phyloP scores from a whole-genome alignment of 2,329 filamentous ascomycete species.

The Alternaria atra region DNA sequence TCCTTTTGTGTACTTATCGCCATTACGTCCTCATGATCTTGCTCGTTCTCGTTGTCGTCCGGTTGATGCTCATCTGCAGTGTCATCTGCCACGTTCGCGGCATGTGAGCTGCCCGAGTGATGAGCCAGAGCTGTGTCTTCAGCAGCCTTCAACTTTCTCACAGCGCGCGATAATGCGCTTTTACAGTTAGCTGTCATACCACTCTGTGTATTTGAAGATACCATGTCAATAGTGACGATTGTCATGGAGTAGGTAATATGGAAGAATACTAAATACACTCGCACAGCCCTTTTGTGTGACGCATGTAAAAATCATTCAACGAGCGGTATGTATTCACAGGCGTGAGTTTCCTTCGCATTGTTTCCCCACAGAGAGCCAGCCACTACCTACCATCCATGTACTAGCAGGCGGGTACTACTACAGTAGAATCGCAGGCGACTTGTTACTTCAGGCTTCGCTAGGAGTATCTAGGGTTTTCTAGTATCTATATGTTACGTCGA shows the following conservation, averaged over 20 bases:
- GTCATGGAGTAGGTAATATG: background rate
- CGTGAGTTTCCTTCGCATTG: background rate
- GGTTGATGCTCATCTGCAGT: conserved; percentile 2
- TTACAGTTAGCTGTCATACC: background rate
- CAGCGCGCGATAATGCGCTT: background rate
- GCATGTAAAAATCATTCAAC: background rate
- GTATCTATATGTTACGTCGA: background rate
- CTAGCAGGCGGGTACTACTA: background rate
- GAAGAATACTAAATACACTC: background rate
- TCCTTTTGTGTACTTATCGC: background rate
- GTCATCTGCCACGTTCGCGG: background rate
- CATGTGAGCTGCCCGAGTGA: background rate
- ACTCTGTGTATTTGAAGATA: background rate
- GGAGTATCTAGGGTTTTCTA: background rate
- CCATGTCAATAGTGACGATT: background rate
- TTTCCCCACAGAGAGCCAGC: background rate
- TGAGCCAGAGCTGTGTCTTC: background rate
- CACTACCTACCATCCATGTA: background rate
- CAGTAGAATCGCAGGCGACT: background rate
- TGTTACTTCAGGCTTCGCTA: background rate
- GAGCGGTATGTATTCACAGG: background rate
- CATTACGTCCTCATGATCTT: background rate
- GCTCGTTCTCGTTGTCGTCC: background rate
- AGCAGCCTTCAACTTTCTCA: background rate
- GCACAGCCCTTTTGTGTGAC: background rate